Conservation (phyloP, 75 land plant genomes). For the Pinus tabuliformis region DNA sequence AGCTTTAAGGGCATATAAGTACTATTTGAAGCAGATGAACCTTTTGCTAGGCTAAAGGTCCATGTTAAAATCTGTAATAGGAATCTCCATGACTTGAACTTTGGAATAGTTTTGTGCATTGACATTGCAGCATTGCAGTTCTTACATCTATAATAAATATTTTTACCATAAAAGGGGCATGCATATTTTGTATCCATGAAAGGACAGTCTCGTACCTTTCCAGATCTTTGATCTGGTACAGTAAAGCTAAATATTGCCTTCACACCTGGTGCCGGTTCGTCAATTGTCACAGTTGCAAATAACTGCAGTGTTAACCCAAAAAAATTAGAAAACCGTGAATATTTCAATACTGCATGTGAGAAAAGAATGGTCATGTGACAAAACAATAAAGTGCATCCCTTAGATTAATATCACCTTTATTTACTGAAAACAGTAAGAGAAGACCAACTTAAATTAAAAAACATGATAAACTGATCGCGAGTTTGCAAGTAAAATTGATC, state of each 20-base stretch:
- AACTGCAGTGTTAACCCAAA: slow-evolving; percentile 12
- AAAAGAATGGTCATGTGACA: neutral
- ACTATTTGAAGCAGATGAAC: no score
- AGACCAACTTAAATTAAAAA: neutral
- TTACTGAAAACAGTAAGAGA: neutral
- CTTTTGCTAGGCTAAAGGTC: no score
- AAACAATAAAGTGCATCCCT: neutral
- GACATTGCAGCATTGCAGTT: neutral
- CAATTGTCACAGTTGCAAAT: slow-evolving; percentile 26
- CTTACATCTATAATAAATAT: neutral
- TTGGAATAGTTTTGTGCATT: neutral
- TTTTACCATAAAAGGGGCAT: neutral
- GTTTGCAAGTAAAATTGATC: neutral
- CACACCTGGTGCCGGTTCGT: slow-evolving; percentile 33
- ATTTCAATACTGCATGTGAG: neutral
- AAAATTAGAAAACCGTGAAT: neutral
- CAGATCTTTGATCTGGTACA: slow-evolving; percentile 37
- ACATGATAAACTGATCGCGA: neutral
- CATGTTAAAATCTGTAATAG: neutral
- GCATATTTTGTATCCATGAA: neutral
- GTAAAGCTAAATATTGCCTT: slow-evolving; percentile 30
- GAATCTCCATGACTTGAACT: neutral
- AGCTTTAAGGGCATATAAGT: no score
- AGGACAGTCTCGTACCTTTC: slow-evolving; percentile 20
- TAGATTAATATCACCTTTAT: neutral